These are phyloP conservation scores for Tympanopsis confertula DNA, from an alignment of 2,329 filamentous ascomycete species.

Conservation along the genomic window DNA sequence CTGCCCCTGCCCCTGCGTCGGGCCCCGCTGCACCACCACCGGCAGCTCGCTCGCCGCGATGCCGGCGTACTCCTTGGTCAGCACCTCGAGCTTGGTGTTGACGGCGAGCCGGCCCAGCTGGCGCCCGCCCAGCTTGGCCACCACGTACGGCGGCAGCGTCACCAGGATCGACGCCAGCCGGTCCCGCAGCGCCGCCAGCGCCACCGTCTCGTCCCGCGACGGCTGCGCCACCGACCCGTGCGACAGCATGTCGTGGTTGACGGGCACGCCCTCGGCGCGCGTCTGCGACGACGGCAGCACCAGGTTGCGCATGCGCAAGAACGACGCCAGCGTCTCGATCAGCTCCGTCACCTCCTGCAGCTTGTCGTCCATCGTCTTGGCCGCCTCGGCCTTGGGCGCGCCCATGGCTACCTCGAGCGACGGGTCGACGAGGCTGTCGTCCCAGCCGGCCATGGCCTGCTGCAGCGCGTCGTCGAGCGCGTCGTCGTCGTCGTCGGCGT, in stretches of 20 bases:
- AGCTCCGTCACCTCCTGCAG: slow-evolving; percentile 65
- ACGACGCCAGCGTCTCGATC: slow-evolving; percentile 65
- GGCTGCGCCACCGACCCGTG: slow-evolving; percentile 57
- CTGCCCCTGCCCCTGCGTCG: slow-evolving; percentile 10
- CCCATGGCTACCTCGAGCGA: slow-evolving; percentile 40
- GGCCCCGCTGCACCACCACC: slow-evolving; percentile 16
- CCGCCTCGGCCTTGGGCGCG: slow-evolving; percentile 33
- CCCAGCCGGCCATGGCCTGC: slow-evolving; percentile 45
- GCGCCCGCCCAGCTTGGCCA: slow-evolving; percentile 43
- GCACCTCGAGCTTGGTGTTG: slow-evolving; percentile 35
- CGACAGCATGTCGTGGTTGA: slow-evolving; percentile 55
- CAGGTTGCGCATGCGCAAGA: slow-evolving; percentile 68
- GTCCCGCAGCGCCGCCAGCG: slow-evolving; percentile 37
- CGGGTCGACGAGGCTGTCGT: slow-evolving; percentile 44
- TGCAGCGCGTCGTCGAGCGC: slow-evolving; percentile 40
- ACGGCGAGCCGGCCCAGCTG: slow-evolving; percentile 39
- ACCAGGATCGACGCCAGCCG: slow-evolving; percentile 38
- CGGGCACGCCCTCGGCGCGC: slow-evolving; percentile 47
- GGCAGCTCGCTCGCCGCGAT: slow-evolving; percentile 37
- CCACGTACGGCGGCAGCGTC: slow-evolving; percentile 40
- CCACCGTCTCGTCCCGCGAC: slow-evolving; percentile 38
- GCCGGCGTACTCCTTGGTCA: slow-evolving; percentile 33
- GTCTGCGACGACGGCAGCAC: slow-evolving; percentile 53
- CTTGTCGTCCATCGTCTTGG: slow-evolving; percentile 56
- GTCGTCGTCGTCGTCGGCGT: slow-evolving; percentile 23